Conservation (phyloP, 1,139 yeast species). For the Candida neerlandica region DNA sequence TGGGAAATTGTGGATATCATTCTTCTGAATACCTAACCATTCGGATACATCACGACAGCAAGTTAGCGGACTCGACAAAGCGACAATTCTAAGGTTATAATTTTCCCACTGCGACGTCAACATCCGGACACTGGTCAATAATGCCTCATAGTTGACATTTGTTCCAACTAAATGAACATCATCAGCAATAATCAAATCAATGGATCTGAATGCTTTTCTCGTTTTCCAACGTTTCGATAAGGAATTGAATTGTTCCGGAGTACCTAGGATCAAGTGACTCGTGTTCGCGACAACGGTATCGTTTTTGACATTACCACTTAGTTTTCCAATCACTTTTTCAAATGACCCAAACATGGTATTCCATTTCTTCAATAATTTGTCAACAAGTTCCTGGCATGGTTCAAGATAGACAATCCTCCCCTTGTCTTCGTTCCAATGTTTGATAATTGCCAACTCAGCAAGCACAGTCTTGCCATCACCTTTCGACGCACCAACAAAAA, state of each 20-base stretch:
- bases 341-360: conserved; percentile 41
- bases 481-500: conserved; percentile 70
- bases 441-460: conserved; percentile 73
- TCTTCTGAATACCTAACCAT: conserved; percentile 76
- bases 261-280: conserved; percentile 71
- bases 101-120: conserved; percentile 62
- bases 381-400: conserved; percentile 61
- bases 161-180: conserved; percentile 74
- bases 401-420: conserved; percentile 70
- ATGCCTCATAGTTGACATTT: conserved; percentile 64
- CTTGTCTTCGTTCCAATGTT: conserved; percentile 65
- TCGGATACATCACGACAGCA: conserved; percentile 79
- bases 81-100: conserved; percentile 58
- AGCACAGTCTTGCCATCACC: conserved; percentile 76
- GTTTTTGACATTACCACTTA: conserved; percentile 61
- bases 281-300: conserved; percentile 59
- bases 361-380: conserved; percentile 55
- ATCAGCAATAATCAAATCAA: conserved; percentile 72
- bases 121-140: conserved; percentile 71
- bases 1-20: conserved; percentile 67
- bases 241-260: conserved; percentile 76
- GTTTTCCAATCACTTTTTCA: conserved; percentile 52
- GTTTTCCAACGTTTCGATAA: conserved; percentile 83
- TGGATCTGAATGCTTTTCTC: conserved; percentile 64
- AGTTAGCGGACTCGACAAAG: conserved; percentile 67